Percentiles rank a stretch among this genome's conserved stretches.
Evolutionary conservation across 1,284 basidiomycete species (phyloP).

Genomic region (Trichosporon faecale): DNA sequence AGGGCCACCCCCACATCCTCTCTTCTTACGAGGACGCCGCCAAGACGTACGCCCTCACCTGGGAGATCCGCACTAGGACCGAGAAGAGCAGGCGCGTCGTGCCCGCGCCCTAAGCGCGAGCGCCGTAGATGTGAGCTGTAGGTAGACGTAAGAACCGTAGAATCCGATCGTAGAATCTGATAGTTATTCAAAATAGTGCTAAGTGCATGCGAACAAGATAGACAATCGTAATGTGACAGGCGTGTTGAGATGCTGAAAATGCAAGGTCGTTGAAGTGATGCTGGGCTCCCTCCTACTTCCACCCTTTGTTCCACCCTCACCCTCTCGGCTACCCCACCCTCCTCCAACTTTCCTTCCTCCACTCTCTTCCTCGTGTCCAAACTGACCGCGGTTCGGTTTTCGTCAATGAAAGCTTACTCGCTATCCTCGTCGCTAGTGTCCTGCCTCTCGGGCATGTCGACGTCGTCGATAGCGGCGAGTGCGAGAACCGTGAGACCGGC

Average conservation of each 20-base stretch:
- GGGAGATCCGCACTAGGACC: conserved; percentile 37
- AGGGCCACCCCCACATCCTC: conserved; percentile 49
- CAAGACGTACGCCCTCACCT: conserved; percentile 67
- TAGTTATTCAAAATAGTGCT: neutral
- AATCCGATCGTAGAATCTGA: no score
- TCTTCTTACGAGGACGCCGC: conserved; percentile 65
- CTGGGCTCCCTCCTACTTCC: neutral
- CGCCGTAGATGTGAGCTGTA: no score
- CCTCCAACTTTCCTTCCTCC: neutral
- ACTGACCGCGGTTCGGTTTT: no score
- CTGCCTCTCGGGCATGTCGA: conserved; percentile 29
- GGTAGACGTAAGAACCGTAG: neutral
- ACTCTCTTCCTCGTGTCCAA: neutral
- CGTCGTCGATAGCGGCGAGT: conserved; percentile 35
- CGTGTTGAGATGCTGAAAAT: neutral
- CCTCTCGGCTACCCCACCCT: neutral
- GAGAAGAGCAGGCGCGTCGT: conserved; percentile 27
- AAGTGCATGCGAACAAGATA: neutral
- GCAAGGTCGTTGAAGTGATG: neutral
- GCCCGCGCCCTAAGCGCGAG: neutral
- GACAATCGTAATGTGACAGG: neutral
- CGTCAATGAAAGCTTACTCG: neutral
- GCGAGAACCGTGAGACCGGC: conserved; percentile 31
- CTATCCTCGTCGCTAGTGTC: conserved; percentile 13
- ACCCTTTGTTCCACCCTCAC: neutral